Evolutionary conservation across 768 basidiomycete species (phyloP).

Genomic region (Podaxis mareebaensis): DNA sequence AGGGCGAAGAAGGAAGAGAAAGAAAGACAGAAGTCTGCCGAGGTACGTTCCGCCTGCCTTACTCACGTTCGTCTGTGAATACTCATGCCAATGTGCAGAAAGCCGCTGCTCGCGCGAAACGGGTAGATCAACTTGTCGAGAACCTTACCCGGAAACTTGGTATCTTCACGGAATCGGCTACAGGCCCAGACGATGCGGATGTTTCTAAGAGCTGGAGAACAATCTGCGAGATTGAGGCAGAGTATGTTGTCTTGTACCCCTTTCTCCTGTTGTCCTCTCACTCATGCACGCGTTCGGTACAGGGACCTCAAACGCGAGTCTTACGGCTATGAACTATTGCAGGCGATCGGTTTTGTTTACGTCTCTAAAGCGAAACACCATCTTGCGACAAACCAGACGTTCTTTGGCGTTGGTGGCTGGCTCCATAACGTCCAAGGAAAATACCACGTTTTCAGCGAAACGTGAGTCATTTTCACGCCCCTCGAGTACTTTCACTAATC

Average conservation of each 20-base stretch:
- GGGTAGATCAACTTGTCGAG: slow-evolving; percentile 74
- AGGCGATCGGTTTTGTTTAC: slow-evolving; percentile 88
- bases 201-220: slow-evolving; percentile 73
- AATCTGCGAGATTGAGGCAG: slow-evolving; percentile 80
- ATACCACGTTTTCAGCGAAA: slow-evolving; percentile 92
- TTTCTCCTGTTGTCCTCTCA: background rate
- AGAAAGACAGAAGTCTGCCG: slow-evolving; percentile 57
- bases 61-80: slow-evolving; percentile 15
- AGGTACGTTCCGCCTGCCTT: slow-evolving; percentile 47
- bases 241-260: slow-evolving; percentile 47
- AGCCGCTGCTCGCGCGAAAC: slow-evolving; percentile 75
- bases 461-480: slow-evolving; percentile 48
- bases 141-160: slow-evolving; percentile 80
- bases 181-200: slow-evolving; percentile 65
- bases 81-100: slow-evolving; percentile 46
- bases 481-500: background rate
- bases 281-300: slow-evolving; percentile 13
- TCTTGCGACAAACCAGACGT: slow-evolving; percentile 68
- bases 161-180: slow-evolving; percentile 85
- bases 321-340: slow-evolving; percentile 83
- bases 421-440: slow-evolving; percentile 90
- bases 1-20: slow-evolving; percentile 75
- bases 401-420: slow-evolving; percentile 91
- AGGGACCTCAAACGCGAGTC: slow-evolving; percentile 85
- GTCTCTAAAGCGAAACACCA: slow-evolving; percentile 80